These are phyloP conservation scores for Selaginella tamariscina DNA, from an alignment of 75 land plant species.

Conservation along the genomic window DNA sequence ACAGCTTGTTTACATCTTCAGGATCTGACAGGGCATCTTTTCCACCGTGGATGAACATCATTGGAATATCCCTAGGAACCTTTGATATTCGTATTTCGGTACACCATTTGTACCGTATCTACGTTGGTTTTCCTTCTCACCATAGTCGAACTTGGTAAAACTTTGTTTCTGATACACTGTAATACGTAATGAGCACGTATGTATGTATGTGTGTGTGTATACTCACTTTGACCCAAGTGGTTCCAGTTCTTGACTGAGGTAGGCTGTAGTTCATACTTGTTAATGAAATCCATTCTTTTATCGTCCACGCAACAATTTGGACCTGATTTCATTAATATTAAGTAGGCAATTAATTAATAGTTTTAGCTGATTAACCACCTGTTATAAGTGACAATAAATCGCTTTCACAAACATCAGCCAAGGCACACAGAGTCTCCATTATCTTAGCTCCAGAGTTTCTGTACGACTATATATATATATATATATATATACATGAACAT, in stretches of 20 bases:
- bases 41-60: constrained; percentile 4
- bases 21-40: constrained; percentile 10
- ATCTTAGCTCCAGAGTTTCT: not conserved
- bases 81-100: not conserved
- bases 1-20: constrained; percentile 4
- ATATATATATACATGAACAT: no score
- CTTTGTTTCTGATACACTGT: not conserved
- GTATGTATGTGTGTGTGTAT: not conserved
- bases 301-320: constrained; percentile 47
- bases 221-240: not conserved
- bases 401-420: not conserved
- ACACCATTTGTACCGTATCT: not conserved
- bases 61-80: constrained; percentile 1
- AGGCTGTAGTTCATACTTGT: not conserved
- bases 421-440: not conserved
- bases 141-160: constrained; percentile 12
- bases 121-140: not conserved
- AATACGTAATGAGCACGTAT: not conserved
- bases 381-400: not conserved
- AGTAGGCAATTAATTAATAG: no score
- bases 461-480: no score
- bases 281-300: not conserved
- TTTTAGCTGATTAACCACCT: no score
- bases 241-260: not conserved
- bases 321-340: constrained; percentile 26